A percentile compares a stretch with the other conserved stretches of the same genome.
phyloP scores from a whole-genome alignment of 2,329 filamentous ascomycete species.

The Teratosphaeriaceae sp. region DNA sequence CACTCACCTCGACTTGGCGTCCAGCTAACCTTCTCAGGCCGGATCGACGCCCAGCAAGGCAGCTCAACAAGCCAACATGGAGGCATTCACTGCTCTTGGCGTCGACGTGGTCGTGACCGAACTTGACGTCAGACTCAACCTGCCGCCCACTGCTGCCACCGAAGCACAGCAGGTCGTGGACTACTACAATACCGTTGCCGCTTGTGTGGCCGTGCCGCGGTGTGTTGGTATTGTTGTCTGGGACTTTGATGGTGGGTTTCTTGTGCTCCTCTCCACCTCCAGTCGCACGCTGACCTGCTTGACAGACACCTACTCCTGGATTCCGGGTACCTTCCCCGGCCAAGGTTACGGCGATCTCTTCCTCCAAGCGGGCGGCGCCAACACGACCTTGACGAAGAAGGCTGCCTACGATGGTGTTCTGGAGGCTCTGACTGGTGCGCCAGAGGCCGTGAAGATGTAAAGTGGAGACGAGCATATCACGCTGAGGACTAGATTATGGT shows the following conservation, averaged over 20 bases:
- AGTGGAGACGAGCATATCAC: background rate
- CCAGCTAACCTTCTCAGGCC: too few species aligned
- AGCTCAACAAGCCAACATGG: constrained; percentile 1
- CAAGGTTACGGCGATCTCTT: background rate
- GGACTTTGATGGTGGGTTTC: constrained; percentile 1
- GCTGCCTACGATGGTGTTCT: constrained; percentile 27
- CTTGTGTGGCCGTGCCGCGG: background rate
- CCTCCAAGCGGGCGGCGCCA: constrained; percentile 5
- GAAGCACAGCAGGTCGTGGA: background rate
- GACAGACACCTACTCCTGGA: constrained; percentile 1
- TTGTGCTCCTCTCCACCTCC: too few species aligned
- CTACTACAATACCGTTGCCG: constrained; percentile 1
- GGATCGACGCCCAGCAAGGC: constrained; percentile 17
- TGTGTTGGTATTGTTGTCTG: constrained; percentile 2
- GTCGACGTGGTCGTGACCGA: constrained; percentile 2
- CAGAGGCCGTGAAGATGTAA: background rate
- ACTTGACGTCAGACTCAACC: background rate
- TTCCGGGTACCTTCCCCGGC: constrained; percentile 1
- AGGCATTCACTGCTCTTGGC: constrained; percentile 1
- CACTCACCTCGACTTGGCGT: too few species aligned
- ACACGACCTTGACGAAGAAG: constrained; percentile 22
- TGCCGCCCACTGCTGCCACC: background rate
- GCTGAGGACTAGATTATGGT: background rate
- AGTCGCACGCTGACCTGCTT: too few species aligned
- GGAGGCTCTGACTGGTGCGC: constrained; percentile 7